Percentiles rank a stretch among this genome's conserved stretches.
Evolutionary conservation across 148 eudicot genomes (phyloP).

Genomic region (Heliamphora exappendiculata): DNA sequence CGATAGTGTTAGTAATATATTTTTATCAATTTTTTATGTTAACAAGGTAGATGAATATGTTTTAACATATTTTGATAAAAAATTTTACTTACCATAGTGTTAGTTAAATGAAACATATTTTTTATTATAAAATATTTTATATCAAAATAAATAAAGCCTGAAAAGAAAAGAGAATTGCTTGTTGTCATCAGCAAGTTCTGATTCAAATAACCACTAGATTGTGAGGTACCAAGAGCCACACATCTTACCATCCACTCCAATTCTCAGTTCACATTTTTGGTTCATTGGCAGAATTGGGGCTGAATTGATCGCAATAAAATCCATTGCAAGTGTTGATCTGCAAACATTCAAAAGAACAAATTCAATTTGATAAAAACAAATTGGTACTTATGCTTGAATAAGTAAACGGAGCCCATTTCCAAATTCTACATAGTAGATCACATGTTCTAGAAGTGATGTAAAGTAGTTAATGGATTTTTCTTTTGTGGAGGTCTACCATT

Average conservation of each 20-base stretch:
- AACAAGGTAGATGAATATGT: too few relatives aligned
- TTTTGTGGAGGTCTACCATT: too few relatives aligned
- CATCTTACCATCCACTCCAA: slow-evolving; percentile 93
- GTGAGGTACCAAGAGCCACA: neutral
- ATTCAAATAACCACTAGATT: neutral
- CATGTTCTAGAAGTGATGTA: neutral
- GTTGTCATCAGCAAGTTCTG: neutral
- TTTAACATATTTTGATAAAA: too few relatives aligned
- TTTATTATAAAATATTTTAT: too few relatives aligned
- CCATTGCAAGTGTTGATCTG: slow-evolving; percentile 99
- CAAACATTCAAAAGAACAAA: slow-evolving; percentile 3
- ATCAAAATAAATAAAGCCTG: too few relatives aligned
- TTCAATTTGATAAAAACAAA: neutral
- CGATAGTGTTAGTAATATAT: too few relatives aligned
- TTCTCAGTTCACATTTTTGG: slow-evolving; percentile 97
- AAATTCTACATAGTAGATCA: neutral
- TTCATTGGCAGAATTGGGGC: slow-evolving; percentile 65
- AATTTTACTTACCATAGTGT: too few relatives aligned
- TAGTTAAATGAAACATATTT: too few relatives aligned
- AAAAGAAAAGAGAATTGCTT: neutral
- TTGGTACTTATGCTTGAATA: neutral
- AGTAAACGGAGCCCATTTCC: neutral
- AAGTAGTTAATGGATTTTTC: too few relatives aligned
- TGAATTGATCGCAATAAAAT: slow-evolving; percentile 86
- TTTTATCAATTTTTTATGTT: too few relatives aligned